phyloP scores from a whole-genome alignment of 306 rosid species.

The Pyrus betulifolia region DNA sequence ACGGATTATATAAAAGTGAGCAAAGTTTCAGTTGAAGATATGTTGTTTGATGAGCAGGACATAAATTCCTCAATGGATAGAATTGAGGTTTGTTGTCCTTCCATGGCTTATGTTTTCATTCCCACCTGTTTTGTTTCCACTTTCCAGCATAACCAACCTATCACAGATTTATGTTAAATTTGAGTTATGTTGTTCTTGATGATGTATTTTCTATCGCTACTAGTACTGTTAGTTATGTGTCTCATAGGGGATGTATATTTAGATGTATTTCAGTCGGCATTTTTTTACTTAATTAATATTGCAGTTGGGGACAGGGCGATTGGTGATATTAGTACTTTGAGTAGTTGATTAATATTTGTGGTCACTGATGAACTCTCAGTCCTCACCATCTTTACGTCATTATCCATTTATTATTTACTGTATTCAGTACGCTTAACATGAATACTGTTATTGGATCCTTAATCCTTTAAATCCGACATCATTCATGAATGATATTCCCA shows the following conservation, averaged over 20 bases:
- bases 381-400: not conserved
- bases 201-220: not conserved
- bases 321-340: not conserved
- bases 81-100: conserved; percentile 58
- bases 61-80: conserved; percentile 93
- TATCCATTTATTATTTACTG: not conserved
- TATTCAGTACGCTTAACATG: not conserved
- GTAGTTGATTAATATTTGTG: not conserved
- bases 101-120: not conserved
- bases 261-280: not conserved
- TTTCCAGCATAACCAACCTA: not conserved
- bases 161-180: not conserved
- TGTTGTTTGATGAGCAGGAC: conserved; percentile 80
- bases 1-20: conserved; percentile 89
- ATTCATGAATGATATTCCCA: not conserved
- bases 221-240: not conserved
- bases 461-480: not conserved
- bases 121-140: not conserved
- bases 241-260: not conserved
- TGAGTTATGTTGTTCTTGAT: not conserved
- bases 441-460: not conserved
- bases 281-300: not conserved
- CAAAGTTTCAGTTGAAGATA: conserved; percentile 85
- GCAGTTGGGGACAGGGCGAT: not conserved
- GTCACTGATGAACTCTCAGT: not conserved